Percentiles rank a stretch among this genome's conserved stretches.
phyloP scores from a whole-genome alignment of 2,329 filamentous ascomycete species.

The Leptoxyphium fumago region DNA sequence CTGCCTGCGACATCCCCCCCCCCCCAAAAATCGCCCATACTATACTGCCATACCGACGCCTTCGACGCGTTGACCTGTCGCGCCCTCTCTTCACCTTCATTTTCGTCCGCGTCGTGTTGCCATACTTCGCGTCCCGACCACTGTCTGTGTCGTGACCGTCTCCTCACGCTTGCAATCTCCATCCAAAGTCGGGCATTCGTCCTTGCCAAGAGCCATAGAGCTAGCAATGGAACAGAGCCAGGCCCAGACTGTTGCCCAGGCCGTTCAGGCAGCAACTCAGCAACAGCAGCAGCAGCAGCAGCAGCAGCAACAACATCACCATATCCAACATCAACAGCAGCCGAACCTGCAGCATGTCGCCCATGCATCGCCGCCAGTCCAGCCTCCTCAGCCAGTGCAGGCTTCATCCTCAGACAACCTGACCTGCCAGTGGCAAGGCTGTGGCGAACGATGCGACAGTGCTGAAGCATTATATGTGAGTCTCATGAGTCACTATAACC shows the following conservation, averaged over 20 bases:
- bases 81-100: too few species aligned
- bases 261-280: slow-evolving; percentile 5
- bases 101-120: too few species aligned
- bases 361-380: slow-evolving; percentile 14
- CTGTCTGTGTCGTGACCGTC: too few species aligned
- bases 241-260: slow-evolving; percentile 15
- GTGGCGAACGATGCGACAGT: slow-evolving; percentile 43
- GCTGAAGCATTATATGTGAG: slow-evolving; percentile 50
- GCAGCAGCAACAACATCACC: slow-evolving; percentile 10
- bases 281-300: slow-evolving; percentile 12
- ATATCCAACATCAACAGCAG: slow-evolving; percentile 5
- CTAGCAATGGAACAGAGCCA: not conserved
- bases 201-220: not conserved
- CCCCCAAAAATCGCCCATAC: too few species aligned
- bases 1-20: not conserved
- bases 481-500: slow-evolving; percentile 1
- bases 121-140: too few species aligned
- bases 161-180: not conserved
- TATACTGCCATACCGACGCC: not conserved
- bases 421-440: slow-evolving; percentile 48
- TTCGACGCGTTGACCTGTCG: not conserved
- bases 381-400: slow-evolving; percentile 13
- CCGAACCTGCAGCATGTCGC: slow-evolving; percentile 4
- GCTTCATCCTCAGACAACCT: slow-evolving; percentile 29
- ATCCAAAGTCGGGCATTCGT: not conserved